These are phyloP conservation scores for Groenewaldozyma salmanticensis DNA, from an alignment of 805 yeast genomes.

Conservation along the genomic window DNA sequence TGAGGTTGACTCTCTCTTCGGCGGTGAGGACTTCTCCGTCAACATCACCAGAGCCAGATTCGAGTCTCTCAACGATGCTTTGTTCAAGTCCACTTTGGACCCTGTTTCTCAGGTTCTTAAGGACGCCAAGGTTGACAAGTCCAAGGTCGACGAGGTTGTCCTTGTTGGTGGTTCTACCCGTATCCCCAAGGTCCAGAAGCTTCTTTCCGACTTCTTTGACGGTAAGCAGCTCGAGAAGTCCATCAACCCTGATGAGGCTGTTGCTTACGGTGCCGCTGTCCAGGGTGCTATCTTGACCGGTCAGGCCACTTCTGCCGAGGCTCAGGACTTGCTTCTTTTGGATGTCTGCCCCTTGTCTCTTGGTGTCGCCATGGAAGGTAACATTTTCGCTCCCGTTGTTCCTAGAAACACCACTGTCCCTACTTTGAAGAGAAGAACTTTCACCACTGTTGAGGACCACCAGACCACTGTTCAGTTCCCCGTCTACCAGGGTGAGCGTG, in stretches of 20 bases:
- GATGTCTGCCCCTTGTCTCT: constrained; percentile 97
- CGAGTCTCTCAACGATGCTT: constrained; percentile 88
- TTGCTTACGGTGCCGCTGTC: constrained; percentile 99
- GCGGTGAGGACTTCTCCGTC: constrained; percentile 92
- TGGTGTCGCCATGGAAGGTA: constrained; percentile 99
- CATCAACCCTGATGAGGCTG: constrained; percentile 98
- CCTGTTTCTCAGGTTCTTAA: constrained; percentile 94
- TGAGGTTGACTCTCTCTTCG: constrained; percentile 91
- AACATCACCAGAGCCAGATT: constrained; percentile 96
- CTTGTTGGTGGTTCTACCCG: constrained; percentile 98
- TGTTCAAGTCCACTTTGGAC: constrained; percentile 86
- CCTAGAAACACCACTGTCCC: constrained; percentile 99
- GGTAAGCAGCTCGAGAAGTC: constrained; percentile 96
- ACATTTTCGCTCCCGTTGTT: constrained; percentile 96
- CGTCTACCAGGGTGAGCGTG: constrained; percentile 99
- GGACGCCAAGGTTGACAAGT: constrained; percentile 80
- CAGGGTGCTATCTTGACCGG: constrained; percentile 98
- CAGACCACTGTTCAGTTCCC: constrained; percentile 99
- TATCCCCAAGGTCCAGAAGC: constrained; percentile 96
- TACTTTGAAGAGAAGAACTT: constrained; percentile 96
- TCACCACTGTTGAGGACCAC: constrained; percentile 97
- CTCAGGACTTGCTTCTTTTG: constrained; percentile 88
- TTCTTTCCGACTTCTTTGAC: constrained; percentile 88
- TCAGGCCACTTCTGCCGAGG: constrained; percentile 79
- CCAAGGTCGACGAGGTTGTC: constrained; percentile 87